Evolutionary conservation across 768 basidiomycete genomes (phyloP), one percentile per base, ranked within the genome.

Genomic region (Dioszegia aurantiaca): DNA sequence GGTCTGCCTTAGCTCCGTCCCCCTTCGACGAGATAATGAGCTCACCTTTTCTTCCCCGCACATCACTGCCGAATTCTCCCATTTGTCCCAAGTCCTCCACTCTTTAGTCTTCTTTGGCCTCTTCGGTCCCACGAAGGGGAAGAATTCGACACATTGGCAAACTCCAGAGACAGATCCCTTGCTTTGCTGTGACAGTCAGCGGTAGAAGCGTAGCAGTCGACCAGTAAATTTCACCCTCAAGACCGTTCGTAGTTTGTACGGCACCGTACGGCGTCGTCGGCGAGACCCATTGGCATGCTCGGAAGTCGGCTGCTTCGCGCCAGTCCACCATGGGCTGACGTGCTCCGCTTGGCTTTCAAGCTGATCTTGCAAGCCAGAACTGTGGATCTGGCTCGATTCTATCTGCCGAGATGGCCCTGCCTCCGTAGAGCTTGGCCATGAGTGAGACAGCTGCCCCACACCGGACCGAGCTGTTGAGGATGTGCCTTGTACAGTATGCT

Each of bases 271-370:
- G 26, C 8, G 6, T 37, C 17, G 3, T 33, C n/a, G 6, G 14
- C 5, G 27, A 28, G 28, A 14, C 28, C 28, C 2, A 3, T 30
- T 47, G 26, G 14, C n/a, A n/a, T n/a, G n/a, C n/a, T n/a, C n/a
- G 17, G 14, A 4, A 47, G 16, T 5, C 16, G 4, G 19, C 14
- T n/a, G 26, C n/a, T 30, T n/a, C 10, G 16, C 6, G 17, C 48
- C 48, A 5, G 30, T 49, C 48, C 48, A 49, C 48, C 48, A 49
- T 36, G 48, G 48, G 6, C 48, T n/a, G n/a, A n/a, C n/a, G n/a
- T n/a, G n/a, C n/a, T n/a, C n/a, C n/a, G n/a, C n/a, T n/a, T n/a
- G n/a, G n/a, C 48, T 33, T 23, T 31, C 17, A 3, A 30, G 6
- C 14, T 4, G 12, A 9, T 19, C 28, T 28, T 47, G n/a, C n/a